Base-by-base conservation (phyloP, 441 rosid species). In the Gossypium davidsonii region DNA sequence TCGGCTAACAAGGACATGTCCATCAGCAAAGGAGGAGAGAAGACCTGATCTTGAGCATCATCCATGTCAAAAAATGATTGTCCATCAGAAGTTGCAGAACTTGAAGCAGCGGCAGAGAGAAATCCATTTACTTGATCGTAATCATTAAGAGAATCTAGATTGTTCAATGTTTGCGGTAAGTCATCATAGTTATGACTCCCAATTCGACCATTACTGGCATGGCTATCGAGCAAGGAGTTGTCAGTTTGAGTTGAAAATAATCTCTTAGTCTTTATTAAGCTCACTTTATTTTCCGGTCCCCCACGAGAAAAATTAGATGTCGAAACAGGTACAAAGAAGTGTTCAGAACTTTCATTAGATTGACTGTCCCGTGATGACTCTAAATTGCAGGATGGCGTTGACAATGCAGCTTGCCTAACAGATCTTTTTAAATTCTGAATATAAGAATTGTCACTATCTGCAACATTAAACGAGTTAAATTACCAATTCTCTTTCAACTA, bases 11-110 rank as follows among this genome's bases (percentile, higher is more conserved):
- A 67, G 46, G 92, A 85, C 21, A 92, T 77, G 71, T 96, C 98
- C 90, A 91, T 84, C 48, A 96, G 83, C 77, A 96, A 79, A 82
- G 96, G 99, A 57, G 99, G 98, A 8, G 99, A 96, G 76, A 91
- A 90, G 69, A 89, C 98, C 85, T 89, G 91, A 78, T 88, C 90
- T 73, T 81, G 85, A 56, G 81, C 70, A 76, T 88, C 97, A 63
- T 89, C 93, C 71, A 86, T 75, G 64, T 88, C 97, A 80, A 78
- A 93, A 77, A 87, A 89, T 0, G 86, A 85, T 21, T 80, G 92
- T 42, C 85, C 75, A 79, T 88, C 91, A 25, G 90, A 83, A 68
- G 85, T 65, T 61, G 80, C 82, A 80, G 83, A 88, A 80, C 89
- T 88, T 78, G 91, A 85, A 57, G 86, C 88, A 68, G 85, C 74